Evolutionary conservation across 192 early-diverging fungal genomes (phyloP).

Genomic region (Podila horticola): DNA sequence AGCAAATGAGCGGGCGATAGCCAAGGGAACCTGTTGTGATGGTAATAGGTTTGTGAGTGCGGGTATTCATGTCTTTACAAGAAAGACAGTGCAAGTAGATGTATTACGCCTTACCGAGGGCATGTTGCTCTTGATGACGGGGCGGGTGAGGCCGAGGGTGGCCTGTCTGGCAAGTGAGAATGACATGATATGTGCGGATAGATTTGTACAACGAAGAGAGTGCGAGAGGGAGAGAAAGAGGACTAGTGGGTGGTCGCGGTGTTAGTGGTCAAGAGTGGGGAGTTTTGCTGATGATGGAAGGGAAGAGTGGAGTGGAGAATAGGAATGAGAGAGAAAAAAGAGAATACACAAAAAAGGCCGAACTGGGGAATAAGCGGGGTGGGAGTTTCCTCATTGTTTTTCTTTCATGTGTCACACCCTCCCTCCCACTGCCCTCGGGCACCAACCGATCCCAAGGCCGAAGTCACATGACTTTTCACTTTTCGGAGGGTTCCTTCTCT

Average conservation of each 20-base stretch:
- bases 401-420: too few relatives aligned
- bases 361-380: too few relatives aligned
- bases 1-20: constrained; percentile 56
- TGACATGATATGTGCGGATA: constrained; percentile 16
- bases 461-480: too few relatives aligned
- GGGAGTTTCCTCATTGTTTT: too few relatives aligned
- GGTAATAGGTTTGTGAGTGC: not conserved
- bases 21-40: constrained; percentile 25
- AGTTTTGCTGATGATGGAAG: not conserved
- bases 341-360: not conserved
- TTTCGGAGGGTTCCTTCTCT: too few relatives aligned
- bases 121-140: constrained; percentile 42
- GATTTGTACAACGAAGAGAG: not conserved
- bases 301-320: constrained; percentile 1
- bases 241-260: not conserved
- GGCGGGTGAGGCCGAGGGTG: constrained; percentile 40
- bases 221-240: not conserved
- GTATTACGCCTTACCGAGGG: constrained; percentile 29
- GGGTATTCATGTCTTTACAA: not conserved
- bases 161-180: constrained; percentile 45
- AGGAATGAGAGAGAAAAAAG: not conserved
- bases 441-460: too few relatives aligned
- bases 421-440: too few relatives aligned
- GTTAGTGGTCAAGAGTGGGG: constrained; percentile 2
- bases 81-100: not conserved